Evolutionary conservation across 495 filamentous ascomycete genomes (phyloP).

Genomic region (Penicillium pancosmium): DNA sequence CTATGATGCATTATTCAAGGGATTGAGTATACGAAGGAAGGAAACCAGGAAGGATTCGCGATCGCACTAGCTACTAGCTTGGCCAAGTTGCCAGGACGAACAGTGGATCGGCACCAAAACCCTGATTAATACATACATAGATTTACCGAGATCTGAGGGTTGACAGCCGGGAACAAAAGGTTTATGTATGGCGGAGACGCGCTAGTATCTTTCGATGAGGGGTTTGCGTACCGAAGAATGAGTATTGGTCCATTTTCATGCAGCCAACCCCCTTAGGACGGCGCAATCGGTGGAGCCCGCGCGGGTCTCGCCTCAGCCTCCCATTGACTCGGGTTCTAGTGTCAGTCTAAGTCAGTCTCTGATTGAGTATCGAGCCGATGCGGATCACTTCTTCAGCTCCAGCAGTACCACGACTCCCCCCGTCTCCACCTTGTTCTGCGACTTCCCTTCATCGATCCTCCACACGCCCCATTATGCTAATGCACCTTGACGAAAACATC

Average conservation of each 20-base stretch:
- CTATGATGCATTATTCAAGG: not conserved
- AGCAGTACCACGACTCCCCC: conserved; percentile 1
- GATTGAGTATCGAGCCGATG: conserved; percentile 8
- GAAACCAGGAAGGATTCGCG: not conserved
- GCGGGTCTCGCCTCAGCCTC: conserved; percentile 11
- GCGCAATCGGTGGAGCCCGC: conserved; percentile 6
- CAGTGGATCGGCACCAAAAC: conserved; percentile 3
- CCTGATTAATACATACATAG: not conserved
- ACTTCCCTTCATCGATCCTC: not conserved
- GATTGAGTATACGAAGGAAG: not conserved
- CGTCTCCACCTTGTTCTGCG: not conserved
- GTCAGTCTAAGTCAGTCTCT: conserved; percentile 2
- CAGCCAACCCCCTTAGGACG: not conserved
- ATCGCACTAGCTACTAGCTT: not conserved
- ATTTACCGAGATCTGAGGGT: conserved; percentile 2
- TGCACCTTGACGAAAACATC: conserved; percentile 19
- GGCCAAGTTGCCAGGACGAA: conserved; percentile 3
- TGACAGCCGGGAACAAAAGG: not conserved
- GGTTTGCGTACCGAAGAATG: not conserved
- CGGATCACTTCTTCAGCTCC: conserved; percentile 9
- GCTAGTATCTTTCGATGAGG: conserved; percentile 1
- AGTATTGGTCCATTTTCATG: conserved; percentile 1
- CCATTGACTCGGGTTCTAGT: not conserved
- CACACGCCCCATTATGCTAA: conserved; percentile 18
- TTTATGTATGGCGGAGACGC: not conserved